Evolutionary conservation across 2,329 filamentous ascomycete species (phyloP).

Genomic region (Fusarium sp.): DNA sequence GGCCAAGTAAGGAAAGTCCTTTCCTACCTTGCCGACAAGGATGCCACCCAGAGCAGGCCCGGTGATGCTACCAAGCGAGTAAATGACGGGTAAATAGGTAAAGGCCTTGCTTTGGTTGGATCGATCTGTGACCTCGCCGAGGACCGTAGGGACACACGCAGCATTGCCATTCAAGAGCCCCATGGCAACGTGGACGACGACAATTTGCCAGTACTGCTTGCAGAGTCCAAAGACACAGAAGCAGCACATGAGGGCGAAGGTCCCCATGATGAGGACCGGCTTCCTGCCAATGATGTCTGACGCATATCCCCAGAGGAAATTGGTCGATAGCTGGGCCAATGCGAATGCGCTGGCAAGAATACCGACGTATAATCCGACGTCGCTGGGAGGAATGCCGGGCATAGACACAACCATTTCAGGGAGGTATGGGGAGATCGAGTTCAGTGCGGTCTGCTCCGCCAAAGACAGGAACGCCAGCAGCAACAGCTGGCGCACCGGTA

Average conservation of each 20-base stretch:
- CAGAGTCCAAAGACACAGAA: conserved; percentile 93
- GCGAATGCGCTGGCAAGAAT: conserved; percentile 93
- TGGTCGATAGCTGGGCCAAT: conserved; percentile 91
- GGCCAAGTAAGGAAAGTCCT: conserved; percentile 84
- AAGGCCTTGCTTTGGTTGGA: conserved; percentile 96
- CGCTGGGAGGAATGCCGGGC: conserved; percentile 79
- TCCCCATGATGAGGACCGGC: conserved; percentile 83
- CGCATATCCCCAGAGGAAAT: conserved; percentile 75
- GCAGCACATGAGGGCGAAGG: conserved; percentile 84
- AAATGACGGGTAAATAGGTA: conserved; percentile 95
- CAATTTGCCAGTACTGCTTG: conserved; percentile 84
- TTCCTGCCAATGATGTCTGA: conserved; percentile 81
- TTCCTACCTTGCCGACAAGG: conserved; percentile 75
- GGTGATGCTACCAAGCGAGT: conserved; percentile 93
- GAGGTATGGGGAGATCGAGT: conserved; percentile 95
- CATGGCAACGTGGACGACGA: conserved; percentile 91
- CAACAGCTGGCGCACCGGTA: conserved; percentile 86
- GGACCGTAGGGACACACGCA: conserved; percentile 91
- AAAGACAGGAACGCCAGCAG: conserved; percentile 91
- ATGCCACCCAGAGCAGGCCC: conserved; percentile 93
- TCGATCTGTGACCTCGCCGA: conserved; percentile 95
- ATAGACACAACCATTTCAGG: conserved; percentile 93
- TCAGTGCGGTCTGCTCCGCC: conserved; percentile 95
- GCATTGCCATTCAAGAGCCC: conserved; percentile 96
- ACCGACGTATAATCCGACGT: conserved; percentile 91